Base-by-base conservation (phyloP, 2,329 filamentous ascomycete species). In the Ascochyta rabiei region DNA sequence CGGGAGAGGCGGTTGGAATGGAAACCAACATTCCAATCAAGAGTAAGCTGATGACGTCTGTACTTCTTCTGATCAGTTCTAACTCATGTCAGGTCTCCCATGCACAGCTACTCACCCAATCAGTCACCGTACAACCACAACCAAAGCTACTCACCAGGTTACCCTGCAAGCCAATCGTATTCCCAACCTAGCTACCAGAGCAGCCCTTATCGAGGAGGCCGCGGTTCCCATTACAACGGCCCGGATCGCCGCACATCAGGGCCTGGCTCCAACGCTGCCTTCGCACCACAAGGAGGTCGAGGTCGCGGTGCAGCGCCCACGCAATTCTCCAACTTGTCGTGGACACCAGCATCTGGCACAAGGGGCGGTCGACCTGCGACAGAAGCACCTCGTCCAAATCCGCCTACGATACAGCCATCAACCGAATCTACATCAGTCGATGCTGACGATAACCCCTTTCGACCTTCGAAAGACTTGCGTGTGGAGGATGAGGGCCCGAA, bases 241-340 rank as follows among this genome's bases (percentile, higher is more conserved):
- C 71, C 73, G 8, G 79, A 79, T 56, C 77, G 80, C 56, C 77
- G 80, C 35, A 31, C 78, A 71, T 72, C 70, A 48, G 68, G 68
- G 26, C 79, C 84, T 43, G 81, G 81, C 35, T 46, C 61, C 21
- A 62, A 48, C 38, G 38, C 56, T 21, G 77, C 77, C 23, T 80
- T 82, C 28, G 71, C 70, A 43, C 64, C 73, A 1, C 69, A 74
- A 33, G 64, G 75, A 18, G 76, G 77, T 28, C 82, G 88, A 46
- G 86, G 86, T 31, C 78, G 83, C 60, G 81, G 78, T 30, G 78
- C 80, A 38, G 60, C 63, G 16, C 68, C 68, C 12, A 73, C 72
- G 59, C 78, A 87, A 76, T 84, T 88, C 79, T 81, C 87, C 75
- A 85, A 89, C 75, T 72, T 86, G 2, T 89, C 91, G 40, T 93